Base-by-base conservation (phyloP, 208 protist genomes). In the Eutreptiella sp. region DNA sequence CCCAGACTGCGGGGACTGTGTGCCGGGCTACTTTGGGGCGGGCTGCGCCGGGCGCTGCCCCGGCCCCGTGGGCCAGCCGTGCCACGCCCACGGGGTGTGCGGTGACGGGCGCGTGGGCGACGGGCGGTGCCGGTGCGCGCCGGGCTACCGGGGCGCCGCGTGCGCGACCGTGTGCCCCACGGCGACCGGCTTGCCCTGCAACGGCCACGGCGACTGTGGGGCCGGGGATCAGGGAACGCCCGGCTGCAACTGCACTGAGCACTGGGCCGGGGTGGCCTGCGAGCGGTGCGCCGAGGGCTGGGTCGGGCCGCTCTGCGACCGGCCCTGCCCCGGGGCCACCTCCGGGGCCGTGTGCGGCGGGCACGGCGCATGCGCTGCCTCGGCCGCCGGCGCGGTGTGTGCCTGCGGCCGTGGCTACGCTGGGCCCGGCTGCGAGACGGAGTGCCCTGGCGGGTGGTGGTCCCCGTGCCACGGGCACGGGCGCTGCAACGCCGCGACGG, bases 121-220 rank as follows among this genome's bases (percentile, higher is more conserved):
- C n/a, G 54, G 54, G 14, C 11, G 33, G 9, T 62, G 54, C 23
- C 33, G 46, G 23, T 62, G 54, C 46, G 36, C 11, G n/a, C 11
- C 36, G 36, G 50, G 50, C 29, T 57, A 57, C 23, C 31, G 31
- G 14, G 58, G 58, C 7, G 7, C 9, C 5, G 50, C 5, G 7
- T 64, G 58, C 46, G 43, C 41, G 7, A 36, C 38, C 7, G 48
- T 27, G 9, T 64, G 58, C 46, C 58, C 58, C 16, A 29, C 23
- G 19, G n/a, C 23, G 21, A n/a, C 16, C 23, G 43, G 9, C 23
- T 14, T 5, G 9, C 9, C 26, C 9, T 64, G 58, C 53, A 62
- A 24, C 50, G 16, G 32, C 7, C 50, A 64, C 46, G 58, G 58
- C 7, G 63, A 43, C n/a, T 64, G 58, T 26, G 50, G n/a, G n/a